phyloP scores from a whole-genome alignment of 208 protist species.

The Acanthamoeba triangularis region DNA sequence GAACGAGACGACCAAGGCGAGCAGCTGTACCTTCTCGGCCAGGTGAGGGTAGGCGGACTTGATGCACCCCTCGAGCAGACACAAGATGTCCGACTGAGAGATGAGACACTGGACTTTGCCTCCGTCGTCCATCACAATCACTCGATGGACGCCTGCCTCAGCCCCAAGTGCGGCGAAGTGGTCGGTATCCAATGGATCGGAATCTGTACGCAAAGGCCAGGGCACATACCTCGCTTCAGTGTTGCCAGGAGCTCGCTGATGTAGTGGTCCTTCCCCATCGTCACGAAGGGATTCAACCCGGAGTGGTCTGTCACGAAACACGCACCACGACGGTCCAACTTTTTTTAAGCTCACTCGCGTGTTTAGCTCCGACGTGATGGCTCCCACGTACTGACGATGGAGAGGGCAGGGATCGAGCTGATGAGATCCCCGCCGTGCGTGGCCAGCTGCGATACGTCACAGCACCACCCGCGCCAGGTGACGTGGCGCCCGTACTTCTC shows the following conservation, averaged over 20 bases:
- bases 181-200: no score
- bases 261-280: not conserved
- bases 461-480: slow-evolving; percentile 44
- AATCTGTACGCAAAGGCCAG: not conserved
- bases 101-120: not conserved
- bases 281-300: slow-evolving; percentile 2
- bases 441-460: not conserved
- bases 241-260: slow-evolving; percentile 5
- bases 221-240: not conserved
- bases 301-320: slow-evolving; percentile 20
- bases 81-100: not conserved
- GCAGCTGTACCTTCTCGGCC: not conserved
- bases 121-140: not conserved
- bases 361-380: no score
- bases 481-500: slow-evolving; percentile 19
- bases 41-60: not conserved
- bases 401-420: slow-evolving; percentile 39
- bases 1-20: not conserved
- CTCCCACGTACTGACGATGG: slow-evolving; percentile 6
- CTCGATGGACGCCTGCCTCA: not conserved
- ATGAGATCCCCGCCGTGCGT: slow-evolving; percentile 33
- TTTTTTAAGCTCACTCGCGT: not conserved
- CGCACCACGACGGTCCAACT: no score
- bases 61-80: not conserved
- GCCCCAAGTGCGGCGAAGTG: no score